phyloP scores from a whole-genome alignment of 148 eudicot species.

The Beta vulgaris region DNA sequence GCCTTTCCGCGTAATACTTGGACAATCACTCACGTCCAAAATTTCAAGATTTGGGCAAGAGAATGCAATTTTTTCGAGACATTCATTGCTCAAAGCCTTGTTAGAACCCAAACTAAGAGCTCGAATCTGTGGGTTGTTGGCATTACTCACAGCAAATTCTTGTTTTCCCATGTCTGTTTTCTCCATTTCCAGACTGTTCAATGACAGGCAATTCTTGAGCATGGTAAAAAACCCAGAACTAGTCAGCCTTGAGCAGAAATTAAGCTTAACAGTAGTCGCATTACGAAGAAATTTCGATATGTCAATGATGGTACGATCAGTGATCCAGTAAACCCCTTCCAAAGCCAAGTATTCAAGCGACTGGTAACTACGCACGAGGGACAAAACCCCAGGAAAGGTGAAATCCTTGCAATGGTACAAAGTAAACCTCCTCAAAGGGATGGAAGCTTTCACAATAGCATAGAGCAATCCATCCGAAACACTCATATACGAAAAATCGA shows the following conservation, averaged over 20 bases:
- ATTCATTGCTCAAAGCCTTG: constrained; percentile 39
- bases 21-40: constrained; percentile 48
- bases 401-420: constrained; percentile 38
- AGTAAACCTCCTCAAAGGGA: constrained; percentile 51
- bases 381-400: constrained; percentile 38
- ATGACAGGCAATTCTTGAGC: constrained; percentile 41
- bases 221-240: constrained; percentile 40
- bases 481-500: constrained; percentile 38
- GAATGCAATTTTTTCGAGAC: constrained; percentile 41
- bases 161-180: constrained; percentile 38
- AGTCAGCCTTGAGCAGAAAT: constrained; percentile 37
- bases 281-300: constrained; percentile 38
- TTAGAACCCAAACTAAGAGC: constrained; percentile 36
- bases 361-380: constrained; percentile 32
- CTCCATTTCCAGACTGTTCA: constrained; percentile 48
- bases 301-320: constrained; percentile 34
- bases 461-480: constrained; percentile 47
- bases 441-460: constrained; percentile 38
- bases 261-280: constrained; percentile 41
- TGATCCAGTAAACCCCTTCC: constrained; percentile 34
- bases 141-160: constrained; percentile 23
- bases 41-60: constrained; percentile 56
- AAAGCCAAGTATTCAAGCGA: constrained; percentile 46
- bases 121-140: constrained; percentile 32
- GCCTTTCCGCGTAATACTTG: constrained; percentile 41